Conservation (phyloP, 345 rosid genomes). For the Jatropha curcas region DNA sequence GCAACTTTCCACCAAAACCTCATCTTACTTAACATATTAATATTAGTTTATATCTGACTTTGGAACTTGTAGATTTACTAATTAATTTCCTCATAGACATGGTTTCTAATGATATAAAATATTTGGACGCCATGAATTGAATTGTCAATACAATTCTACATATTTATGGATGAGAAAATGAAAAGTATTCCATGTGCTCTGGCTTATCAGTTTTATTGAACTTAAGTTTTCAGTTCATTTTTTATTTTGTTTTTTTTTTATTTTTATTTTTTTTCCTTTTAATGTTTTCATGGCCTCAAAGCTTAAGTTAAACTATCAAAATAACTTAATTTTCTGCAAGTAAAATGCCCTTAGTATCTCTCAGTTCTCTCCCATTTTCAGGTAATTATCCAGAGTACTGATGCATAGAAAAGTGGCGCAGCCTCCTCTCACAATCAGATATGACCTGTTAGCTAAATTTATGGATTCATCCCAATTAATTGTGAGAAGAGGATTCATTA, state of each 20-base stretch:
- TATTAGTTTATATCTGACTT: neutral
- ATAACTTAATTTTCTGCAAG: too few relatives aligned
- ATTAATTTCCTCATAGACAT: neutral
- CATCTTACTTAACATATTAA: neutral
- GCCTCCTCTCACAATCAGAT: neutral
- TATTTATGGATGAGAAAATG: neutral
- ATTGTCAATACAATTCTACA: neutral
- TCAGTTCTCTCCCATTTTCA: neutral
- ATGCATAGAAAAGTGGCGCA: neutral
- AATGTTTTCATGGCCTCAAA: neutral
- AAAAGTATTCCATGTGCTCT: neutral
- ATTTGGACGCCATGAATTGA: neutral
- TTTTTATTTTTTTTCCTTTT: neutral
- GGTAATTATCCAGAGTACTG: neutral
- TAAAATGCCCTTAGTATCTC: too few relatives aligned
- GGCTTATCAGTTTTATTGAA: neutral
- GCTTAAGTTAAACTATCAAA: neutral
- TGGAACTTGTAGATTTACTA: constrained; percentile 1
- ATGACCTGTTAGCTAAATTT: neutral
- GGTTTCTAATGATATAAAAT: neutral
- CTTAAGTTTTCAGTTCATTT: neutral
- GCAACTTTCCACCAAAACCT: too few relatives aligned
- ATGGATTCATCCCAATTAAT: neutral
- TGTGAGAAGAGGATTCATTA: neutral
- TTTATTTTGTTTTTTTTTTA: neutral